These are phyloP conservation scores for Narthecium ossifragum DNA, from an alignment of 106 monocot genomes.

Conservation along the genomic window DNA sequence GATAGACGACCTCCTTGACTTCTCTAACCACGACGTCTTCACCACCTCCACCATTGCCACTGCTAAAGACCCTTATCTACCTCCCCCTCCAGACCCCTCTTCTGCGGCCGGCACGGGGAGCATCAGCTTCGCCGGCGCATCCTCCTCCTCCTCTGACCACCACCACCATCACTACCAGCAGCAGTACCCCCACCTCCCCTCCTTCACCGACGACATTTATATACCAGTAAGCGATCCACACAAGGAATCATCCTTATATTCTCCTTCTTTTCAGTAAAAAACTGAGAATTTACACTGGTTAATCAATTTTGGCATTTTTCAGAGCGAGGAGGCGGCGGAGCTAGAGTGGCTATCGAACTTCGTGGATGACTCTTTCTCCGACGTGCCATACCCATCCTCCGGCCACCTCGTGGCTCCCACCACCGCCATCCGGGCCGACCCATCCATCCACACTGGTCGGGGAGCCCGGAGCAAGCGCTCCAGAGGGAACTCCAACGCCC, in stretches of 20 bases:
- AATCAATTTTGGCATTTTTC: not conserved
- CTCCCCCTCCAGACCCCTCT: constrained; percentile 7
- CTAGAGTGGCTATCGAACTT: constrained; percentile 94
- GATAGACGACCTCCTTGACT: constrained; percentile 69
- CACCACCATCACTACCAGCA: not conserved
- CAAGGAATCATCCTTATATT: no score
- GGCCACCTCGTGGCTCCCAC: not conserved
- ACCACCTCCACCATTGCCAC: constrained; percentile 7
- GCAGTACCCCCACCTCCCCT: constrained; percentile 1
- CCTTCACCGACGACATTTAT: constrained; percentile 64
- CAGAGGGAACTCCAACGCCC: constrained; percentile 13
- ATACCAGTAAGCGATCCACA: constrained; percentile 92
- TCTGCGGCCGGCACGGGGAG: not conserved
- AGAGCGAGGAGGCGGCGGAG: constrained; percentile 91
- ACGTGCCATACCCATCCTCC: constrained; percentile 31
- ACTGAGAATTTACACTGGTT: not conserved
- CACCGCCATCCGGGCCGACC: not conserved
- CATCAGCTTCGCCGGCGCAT: not conserved
- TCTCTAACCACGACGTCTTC: constrained; percentile 48
- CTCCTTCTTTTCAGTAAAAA: not conserved
- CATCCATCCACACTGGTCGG: constrained; percentile 18
- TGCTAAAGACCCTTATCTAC: not conserved
- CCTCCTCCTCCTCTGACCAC: constrained; percentile 15
- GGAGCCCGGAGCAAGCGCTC: constrained; percentile 69
- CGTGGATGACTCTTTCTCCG: constrained; percentile 83